Percentiles rank a stretch among this genome's conserved stretches.
Conservation (phyloP, 306 rosid species). For the Medicago lupulina region DNA sequence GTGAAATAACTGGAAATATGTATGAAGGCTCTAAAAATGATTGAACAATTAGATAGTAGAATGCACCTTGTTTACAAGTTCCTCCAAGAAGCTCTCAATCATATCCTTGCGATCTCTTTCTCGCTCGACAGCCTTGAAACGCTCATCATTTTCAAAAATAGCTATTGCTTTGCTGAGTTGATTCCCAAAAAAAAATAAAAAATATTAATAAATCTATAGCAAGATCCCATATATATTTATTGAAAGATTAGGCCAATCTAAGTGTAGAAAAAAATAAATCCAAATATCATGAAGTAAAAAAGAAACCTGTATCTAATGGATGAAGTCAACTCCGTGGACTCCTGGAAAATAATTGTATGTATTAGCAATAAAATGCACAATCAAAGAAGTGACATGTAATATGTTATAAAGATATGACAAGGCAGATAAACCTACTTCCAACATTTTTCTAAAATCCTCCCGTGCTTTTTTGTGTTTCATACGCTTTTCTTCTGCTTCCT, state of each 20-base stretch:
- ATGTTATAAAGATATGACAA: slow-evolving; percentile 33
- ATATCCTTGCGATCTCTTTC: slow-evolving; percentile 88
- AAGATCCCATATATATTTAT: slow-evolving; percentile 36
- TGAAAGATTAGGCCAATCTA: slow-evolving; percentile 1
- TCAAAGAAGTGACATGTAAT: slow-evolving; percentile 33
- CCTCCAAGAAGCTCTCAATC: slow-evolving; percentile 77
- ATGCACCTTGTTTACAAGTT: slow-evolving; percentile 68
- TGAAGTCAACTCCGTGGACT: slow-evolving; percentile 74
- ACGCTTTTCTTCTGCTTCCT: slow-evolving; percentile 83
- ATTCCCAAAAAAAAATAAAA: slow-evolving; percentile 32
- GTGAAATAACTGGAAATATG: slow-evolving; percentile 33
- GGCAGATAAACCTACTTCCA: slow-evolving; percentile 70
- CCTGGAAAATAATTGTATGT: slow-evolving; percentile 58
- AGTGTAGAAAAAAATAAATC: background rate
- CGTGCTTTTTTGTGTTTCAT: slow-evolving; percentile 78
- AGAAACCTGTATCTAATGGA: slow-evolving; percentile 87
- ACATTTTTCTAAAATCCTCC: slow-evolving; percentile 88
- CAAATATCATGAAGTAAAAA: slow-evolving; percentile 35
- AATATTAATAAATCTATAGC: slow-evolving; percentile 17
- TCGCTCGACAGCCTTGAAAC: slow-evolving; percentile 86
- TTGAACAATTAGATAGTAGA: slow-evolving; percentile 36
- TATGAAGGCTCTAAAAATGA: slow-evolving; percentile 17
- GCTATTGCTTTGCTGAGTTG: slow-evolving; percentile 72
- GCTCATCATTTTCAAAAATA: slow-evolving; percentile 82
- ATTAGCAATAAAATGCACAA: slow-evolving; percentile 34